phyloP scores from a whole-genome alignment of 2,329 filamentous ascomycete species.

The Fonsecaea erecta region DNA sequence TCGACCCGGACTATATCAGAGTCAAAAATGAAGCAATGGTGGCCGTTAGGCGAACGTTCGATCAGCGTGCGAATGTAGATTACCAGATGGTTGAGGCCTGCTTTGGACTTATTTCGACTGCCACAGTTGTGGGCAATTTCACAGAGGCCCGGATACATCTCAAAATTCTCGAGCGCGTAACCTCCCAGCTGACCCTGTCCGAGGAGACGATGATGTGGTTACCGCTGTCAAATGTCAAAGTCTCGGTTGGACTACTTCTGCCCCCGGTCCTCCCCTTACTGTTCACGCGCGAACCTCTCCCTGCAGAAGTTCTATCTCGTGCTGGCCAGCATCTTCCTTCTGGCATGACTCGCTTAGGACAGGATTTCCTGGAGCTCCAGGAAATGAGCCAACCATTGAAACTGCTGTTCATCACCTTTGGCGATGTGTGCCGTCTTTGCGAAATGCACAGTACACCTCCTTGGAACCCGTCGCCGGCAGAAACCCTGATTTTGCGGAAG shows the following conservation, averaged over 20 bases:
- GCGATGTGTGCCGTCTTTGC: conserved; percentile 44
- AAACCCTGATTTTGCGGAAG: conserved; percentile 43
- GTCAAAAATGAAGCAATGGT: conserved; percentile 45
- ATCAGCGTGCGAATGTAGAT: conserved; percentile 43
- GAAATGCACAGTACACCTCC: conserved; percentile 38
- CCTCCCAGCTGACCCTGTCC: conserved; percentile 46
- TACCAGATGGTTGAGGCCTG: conserved; percentile 47
- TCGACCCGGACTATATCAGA: conserved; percentile 46
- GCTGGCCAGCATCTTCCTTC: conserved; percentile 41
- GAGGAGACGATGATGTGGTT: conserved; percentile 36
- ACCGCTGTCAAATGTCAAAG: conserved; percentile 33
- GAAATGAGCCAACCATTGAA: conserved; percentile 41
- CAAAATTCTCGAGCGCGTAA: conserved; percentile 40
- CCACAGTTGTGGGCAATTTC: conserved; percentile 47
- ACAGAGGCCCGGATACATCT: conserved; percentile 48
- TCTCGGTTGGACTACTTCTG: conserved; percentile 43
- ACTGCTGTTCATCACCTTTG: conserved; percentile 38
- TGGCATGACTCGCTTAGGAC: conserved; percentile 38
- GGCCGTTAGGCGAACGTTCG: conserved; percentile 34
- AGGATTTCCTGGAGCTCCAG: conserved; percentile 40
- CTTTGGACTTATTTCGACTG: conserved; percentile 45
- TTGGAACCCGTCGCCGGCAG: conserved; percentile 34
- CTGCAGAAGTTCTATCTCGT: conserved; percentile 38
- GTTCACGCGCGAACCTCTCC: conserved; percentile 42
- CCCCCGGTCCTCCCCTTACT: conserved; percentile 44